phyloP scores from a whole-genome alignment of 2,329 filamentous ascomycete species.

The Cryphonectria radicalis region DNA sequence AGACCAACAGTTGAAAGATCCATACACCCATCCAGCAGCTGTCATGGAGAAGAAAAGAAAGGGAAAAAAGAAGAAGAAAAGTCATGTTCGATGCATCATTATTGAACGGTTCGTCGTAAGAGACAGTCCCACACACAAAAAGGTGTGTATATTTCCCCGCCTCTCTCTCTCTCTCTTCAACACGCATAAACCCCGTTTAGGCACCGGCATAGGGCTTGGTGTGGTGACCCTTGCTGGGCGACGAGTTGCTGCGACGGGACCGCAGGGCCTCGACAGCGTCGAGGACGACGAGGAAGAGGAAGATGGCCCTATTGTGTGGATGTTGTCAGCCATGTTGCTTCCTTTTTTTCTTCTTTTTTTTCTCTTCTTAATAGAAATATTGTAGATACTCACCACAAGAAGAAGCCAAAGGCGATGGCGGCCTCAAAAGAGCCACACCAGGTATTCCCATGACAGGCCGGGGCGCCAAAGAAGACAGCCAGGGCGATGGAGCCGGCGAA shows the following conservation, averaged over 20 bases:
- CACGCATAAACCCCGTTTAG: neutral
- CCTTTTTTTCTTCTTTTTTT: too few species aligned
- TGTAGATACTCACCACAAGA: constrained; percentile 54
- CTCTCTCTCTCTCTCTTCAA: neutral
- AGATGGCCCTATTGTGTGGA: constrained; percentile 47
- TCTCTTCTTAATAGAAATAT: too few species aligned
- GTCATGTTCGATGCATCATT: neutral
- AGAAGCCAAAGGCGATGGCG: constrained; percentile 67
- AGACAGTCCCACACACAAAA: neutral
- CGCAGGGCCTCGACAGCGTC: constrained; percentile 51
- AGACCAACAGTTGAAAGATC: neutral
- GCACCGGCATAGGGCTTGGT: constrained; percentile 33
- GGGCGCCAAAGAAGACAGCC: constrained; percentile 65
- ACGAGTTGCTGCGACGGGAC: constrained; percentile 43
- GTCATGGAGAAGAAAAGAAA: neutral
- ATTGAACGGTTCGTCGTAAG: neutral
- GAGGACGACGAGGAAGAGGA: constrained; percentile 51
- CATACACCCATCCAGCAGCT: neutral
- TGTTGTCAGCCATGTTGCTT: neutral
- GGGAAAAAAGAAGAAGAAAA: neutral
- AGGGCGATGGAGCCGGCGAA: constrained; percentile 83
- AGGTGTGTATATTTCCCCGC: neutral
- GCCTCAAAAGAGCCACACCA: constrained; percentile 67
- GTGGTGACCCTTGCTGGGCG: constrained; percentile 24
- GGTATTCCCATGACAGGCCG: constrained; percentile 55